These are phyloP conservation scores for Boehmeria nivea DNA, from an alignment of 306 rosid species.

Conservation along the genomic window DNA sequence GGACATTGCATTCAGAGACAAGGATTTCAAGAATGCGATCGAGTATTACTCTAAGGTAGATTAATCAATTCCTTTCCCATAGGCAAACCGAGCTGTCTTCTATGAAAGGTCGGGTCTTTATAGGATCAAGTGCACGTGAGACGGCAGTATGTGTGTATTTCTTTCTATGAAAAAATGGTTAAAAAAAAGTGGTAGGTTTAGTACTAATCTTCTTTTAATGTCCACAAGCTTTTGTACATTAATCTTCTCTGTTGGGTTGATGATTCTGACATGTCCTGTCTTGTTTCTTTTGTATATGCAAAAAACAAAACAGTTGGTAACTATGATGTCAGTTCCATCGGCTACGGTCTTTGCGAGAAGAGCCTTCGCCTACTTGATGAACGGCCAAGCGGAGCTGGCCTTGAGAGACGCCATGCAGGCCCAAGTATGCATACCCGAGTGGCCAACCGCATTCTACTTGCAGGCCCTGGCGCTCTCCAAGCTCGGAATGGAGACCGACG, in stretches of 20 bases:
- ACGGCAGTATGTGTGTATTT: too few species aligned
- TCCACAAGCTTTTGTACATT: too few species aligned
- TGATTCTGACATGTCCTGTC: too few species aligned
- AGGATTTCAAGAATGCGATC: conserved; percentile 85
- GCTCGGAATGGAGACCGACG: conserved; percentile 97
- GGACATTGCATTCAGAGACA: conserved; percentile 92
- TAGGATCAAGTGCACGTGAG: too few species aligned
- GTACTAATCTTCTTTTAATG: background rate
- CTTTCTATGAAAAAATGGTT: background rate
- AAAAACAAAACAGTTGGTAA: conserved; percentile 56
- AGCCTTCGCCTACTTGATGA: conserved; percentile 83
- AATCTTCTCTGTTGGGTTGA: too few species aligned
- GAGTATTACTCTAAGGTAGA: conserved; percentile 89
- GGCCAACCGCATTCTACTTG: conserved; percentile 94
- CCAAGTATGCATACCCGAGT: conserved; percentile 89
- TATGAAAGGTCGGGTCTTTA: background rate
- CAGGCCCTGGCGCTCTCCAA: conserved; percentile 92
- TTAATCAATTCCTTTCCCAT: conserved; percentile 4
- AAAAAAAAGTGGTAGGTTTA: background rate
- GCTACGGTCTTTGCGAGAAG: conserved; percentile 84
- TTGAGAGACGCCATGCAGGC: conserved; percentile 94
- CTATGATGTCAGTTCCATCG: conserved; percentile 75
- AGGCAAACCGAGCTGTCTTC: background rate
- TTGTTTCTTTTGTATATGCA: too few species aligned
- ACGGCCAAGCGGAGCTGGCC: conserved; percentile 75